Evolutionary conservation across 129 eudicot genomes (phyloP).

Genomic region (Lonicera japonica): DNA sequence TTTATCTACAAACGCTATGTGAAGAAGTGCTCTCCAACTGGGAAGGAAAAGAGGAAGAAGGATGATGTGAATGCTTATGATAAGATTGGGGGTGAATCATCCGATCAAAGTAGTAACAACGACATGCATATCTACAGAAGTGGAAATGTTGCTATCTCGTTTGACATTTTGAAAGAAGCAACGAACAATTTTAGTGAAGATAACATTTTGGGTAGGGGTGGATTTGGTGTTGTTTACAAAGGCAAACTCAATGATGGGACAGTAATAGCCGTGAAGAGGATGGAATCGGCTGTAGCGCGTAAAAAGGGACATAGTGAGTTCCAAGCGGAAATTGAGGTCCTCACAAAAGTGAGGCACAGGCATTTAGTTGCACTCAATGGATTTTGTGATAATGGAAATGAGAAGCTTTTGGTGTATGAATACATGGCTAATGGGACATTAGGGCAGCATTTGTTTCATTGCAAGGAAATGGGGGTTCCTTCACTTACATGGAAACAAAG

Average conservation of each 20-base stretch:
- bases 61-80: conserved; percentile 4
- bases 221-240: conserved; percentile 66
- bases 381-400: conserved; percentile 48
- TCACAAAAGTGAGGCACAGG: conserved; percentile 65
- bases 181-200: conserved; percentile 41
- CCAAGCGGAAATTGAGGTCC: conserved; percentile 67
- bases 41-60: conserved; percentile 4
- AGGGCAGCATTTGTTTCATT: conserved; percentile 54
- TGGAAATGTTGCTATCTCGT: conserved; percentile 44
- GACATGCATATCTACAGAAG: conserved; percentile 34
- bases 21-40: conserved; percentile 16
- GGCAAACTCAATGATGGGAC: conserved; percentile 63
- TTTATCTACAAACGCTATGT: conserved; percentile 19
- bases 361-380: conserved; percentile 69
- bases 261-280: conserved; percentile 60
- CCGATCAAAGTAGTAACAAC: conserved; percentile 21
- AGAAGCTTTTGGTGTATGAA: conserved; percentile 75
- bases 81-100: conserved; percentile 13
- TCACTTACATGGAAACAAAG: conserved; percentile 66
- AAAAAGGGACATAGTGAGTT: conserved; percentile 58
- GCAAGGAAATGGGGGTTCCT: conserved; percentile 17
- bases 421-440: conserved; percentile 71
- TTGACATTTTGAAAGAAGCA: conserved; percentile 47
- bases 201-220: conserved; percentile 58
- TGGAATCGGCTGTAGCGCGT: conserved; percentile 42